Conservation (phyloP, 345 rosid species). For the Raphanus raphanistrum region DNA sequence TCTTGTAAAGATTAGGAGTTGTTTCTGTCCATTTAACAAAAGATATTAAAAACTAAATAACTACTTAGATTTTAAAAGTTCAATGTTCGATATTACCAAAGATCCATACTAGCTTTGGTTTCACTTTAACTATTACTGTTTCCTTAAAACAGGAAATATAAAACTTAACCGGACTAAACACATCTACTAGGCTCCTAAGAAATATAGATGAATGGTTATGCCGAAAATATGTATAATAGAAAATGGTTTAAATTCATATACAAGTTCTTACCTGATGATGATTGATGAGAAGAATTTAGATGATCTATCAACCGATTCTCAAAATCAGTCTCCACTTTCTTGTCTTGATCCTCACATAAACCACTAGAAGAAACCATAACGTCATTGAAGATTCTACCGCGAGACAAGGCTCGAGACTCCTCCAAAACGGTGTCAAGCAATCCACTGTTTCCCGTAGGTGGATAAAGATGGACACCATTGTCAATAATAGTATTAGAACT, state of each 20-base stretch:
- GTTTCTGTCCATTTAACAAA: conserved; percentile 30
- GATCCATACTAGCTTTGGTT: neutral
- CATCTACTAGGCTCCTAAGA: neutral
- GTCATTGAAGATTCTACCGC: conserved; percentile 30
- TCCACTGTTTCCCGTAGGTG: conserved; percentile 44
- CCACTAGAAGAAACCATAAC: conserved; percentile 10
- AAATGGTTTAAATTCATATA: neutral
- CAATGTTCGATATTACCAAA: conserved; percentile 14
- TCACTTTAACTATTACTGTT: neutral
- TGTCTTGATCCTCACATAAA: conserved; percentile 13
- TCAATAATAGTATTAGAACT: conserved; percentile 21
- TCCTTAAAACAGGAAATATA: neutral
- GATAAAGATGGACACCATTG: conserved; percentile 11
- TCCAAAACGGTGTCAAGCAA: conserved; percentile 55
- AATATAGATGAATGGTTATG: neutral
- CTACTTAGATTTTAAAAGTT: neutral
- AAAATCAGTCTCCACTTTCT: conserved; percentile 19
- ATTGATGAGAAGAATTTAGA: conserved; percentile 41
- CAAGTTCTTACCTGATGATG: conserved; percentile 49
- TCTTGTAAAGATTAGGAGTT: conserved; percentile 27
- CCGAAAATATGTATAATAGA: neutral
- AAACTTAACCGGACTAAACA: neutral
- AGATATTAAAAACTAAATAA: neutral
- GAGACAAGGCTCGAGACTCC: conserved; percentile 50
- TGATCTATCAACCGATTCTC: conserved; percentile 41